phyloP scores from a whole-genome alignment of 306 rosid species.

The Cucurbita pepo region DNA sequence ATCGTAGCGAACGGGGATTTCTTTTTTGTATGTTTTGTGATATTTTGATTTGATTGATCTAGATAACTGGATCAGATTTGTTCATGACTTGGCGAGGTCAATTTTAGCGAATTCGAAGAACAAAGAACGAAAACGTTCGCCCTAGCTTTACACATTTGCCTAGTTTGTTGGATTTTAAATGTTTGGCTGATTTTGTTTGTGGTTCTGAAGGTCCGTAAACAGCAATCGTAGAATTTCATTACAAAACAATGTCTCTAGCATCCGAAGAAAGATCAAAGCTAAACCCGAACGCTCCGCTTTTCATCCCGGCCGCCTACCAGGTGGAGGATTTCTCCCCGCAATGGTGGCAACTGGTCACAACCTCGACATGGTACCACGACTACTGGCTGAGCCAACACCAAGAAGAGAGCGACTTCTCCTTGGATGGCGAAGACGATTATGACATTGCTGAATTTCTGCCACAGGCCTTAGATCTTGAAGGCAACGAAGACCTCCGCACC shows the following conservation, averaged over 20 bases:
- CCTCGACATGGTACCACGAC: conserved; percentile 66
- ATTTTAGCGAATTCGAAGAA: not conserved
- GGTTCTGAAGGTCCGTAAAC: not conserved
- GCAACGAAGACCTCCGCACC: conserved; percentile 27
- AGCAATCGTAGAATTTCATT: not conserved
- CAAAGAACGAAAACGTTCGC: not conserved
- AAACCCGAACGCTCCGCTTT: conserved; percentile 79
- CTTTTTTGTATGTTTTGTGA: not conserved
- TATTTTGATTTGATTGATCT: not conserved
- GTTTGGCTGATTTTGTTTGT: not conserved
- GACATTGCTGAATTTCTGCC: conserved; percentile 46
- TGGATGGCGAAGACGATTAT: conserved; percentile 14
- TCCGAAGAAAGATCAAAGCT: conserved; percentile 49
- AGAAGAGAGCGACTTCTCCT: conserved; percentile 33
- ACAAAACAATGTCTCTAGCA: conserved; percentile 5
- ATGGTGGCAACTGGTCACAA: conserved; percentile 86
- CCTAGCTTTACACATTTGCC: not conserved
- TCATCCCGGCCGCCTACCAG: conserved; percentile 58
- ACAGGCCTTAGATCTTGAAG: conserved; percentile 59
- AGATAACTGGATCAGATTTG: not conserved
- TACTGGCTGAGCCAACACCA: conserved; percentile 77
- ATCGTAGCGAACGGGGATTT: not conserved
- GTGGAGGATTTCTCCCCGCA: conserved; percentile 94
- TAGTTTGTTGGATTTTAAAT: not conserved
- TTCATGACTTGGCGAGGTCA: not conserved